phyloP scores from a whole-genome alignment of 164 flowering plant genomes.

The Kalanchoe fedtschenkoi region DNA sequence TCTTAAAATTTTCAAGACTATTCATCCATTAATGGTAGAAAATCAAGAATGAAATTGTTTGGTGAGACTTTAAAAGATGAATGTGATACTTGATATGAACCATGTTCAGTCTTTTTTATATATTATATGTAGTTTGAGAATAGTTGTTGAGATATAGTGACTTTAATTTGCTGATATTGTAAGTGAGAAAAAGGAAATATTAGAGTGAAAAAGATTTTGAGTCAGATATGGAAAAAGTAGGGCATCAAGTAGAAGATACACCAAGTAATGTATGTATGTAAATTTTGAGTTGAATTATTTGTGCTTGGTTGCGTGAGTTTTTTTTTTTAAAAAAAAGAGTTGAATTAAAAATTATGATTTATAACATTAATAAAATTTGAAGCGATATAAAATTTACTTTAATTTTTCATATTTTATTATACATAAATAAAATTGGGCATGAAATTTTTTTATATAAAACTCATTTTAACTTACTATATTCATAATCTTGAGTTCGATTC shows the following conservation, averaged over 20 bases:
- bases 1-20: background rate
- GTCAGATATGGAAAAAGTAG: background rate
- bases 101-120: background rate
- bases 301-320: no score
- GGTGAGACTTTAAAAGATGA: background rate
- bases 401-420: no score
- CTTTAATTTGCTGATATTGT: background rate
- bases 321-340: no score
- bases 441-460: no score
- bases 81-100: background rate
- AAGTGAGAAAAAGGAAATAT: background rate
- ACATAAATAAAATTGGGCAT: no score
- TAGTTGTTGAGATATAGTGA: background rate
- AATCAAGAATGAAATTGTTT: background rate
- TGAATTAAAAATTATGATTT: no score
- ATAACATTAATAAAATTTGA: no score
- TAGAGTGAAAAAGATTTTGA: background rate
- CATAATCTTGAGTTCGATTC: no score
- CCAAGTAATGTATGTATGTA: no score
- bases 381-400: no score
- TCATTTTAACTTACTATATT: no score
- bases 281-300: no score
- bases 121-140: background rate
- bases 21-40: background rate
- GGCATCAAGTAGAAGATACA: background rate